Evolutionary conservation across 768 basidiomycete species (phyloP).

Genomic region (Aureoboletus auriporus): DNA sequence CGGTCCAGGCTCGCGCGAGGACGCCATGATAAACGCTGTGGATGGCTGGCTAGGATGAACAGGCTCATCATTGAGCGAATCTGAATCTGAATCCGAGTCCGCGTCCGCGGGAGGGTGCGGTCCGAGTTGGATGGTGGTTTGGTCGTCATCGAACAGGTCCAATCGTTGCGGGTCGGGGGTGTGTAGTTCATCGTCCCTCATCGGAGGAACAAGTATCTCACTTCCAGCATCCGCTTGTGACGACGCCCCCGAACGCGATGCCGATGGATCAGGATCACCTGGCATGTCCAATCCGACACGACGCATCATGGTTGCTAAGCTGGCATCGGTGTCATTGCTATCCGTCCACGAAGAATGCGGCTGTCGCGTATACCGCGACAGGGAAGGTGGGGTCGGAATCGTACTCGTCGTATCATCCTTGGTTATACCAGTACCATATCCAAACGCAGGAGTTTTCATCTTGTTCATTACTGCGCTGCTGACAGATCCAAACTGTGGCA

Average conservation of each 20-base stretch:
- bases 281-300: slow-evolving; percentile 49
- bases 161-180: slow-evolving; percentile 24
- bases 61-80: slow-evolving; percentile 53
- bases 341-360: slow-evolving; percentile 35
- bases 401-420: slow-evolving; percentile 65
- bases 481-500: slow-evolving; percentile 27
- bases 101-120: slow-evolving; percentile 3
- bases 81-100: slow-evolving; percentile 54
- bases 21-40: slow-evolving; percentile 66
- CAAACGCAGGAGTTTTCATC: slow-evolving; percentile 27
- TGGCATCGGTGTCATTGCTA: slow-evolving; percentile 50
- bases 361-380: slow-evolving; percentile 58
- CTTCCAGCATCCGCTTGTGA: slow-evolving; percentile 5
- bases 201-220: neutral
- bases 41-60: slow-evolving; percentile 61
- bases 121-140: slow-evolving; percentile 23
- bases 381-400: slow-evolving; percentile 65
- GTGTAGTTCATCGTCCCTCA: slow-evolving; percentile 7
- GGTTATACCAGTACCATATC: slow-evolving; percentile 15
- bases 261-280: slow-evolving; percentile 17
- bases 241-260: slow-evolving; percentile 7
- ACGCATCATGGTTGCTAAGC: slow-evolving; percentile 68
- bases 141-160: slow-evolving; percentile 24
- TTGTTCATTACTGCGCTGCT: slow-evolving; percentile 13
- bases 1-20: slow-evolving; percentile 28